Evolutionary conservation across 805 yeast genomes (phyloP), one percentile per base, ranked within the genome.

Genomic region (Maudiozyma bulderi): DNA sequence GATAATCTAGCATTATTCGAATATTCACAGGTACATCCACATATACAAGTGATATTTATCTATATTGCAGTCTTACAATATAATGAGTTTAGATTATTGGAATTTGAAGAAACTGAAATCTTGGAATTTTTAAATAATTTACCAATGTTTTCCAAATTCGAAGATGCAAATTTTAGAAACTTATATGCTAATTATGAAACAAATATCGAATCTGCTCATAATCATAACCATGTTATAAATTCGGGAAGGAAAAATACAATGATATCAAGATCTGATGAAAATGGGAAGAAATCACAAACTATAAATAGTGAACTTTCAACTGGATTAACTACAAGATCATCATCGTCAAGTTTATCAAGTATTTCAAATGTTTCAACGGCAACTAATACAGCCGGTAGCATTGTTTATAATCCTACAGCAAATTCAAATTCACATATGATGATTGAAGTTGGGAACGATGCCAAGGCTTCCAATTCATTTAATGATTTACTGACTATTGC

Each of bases 41-140:
- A 87, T 60, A 73, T 82, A 32, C 89, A 85, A 67, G 73, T 88
- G 34, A 67, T 85, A 1, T 90, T 88, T 59, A 77, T 86, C 3
- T 80, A 86, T 45, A 70, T 89, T 44, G 86, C 96, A 0, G 77
- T 90, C 39, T 70, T 90, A 54, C 86, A 86, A 65, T 81, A 91
- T 46, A 83, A 84, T 64, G 90, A 85, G 57, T 79, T 80, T 56
- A 80, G 84, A 39, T 73, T 90, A 48, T 74, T 86, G 54, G 97
- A 90, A 62, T 81, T 89, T 54, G 98, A 90, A 59, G 95, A 87
- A 62, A 81, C 86, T 54, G 98, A 90, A 66, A 86, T 88, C 43
- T 73, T 89, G 38, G 95, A 89, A 61, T 80, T 81, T 54, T 72
- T 90, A 52, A 78, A 79, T 52, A 76, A 82, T 47, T 60, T 69